phyloP scores from a whole-genome alignment of 805 yeast genomes.

The Scheffersomyces amazonensis region DNA sequence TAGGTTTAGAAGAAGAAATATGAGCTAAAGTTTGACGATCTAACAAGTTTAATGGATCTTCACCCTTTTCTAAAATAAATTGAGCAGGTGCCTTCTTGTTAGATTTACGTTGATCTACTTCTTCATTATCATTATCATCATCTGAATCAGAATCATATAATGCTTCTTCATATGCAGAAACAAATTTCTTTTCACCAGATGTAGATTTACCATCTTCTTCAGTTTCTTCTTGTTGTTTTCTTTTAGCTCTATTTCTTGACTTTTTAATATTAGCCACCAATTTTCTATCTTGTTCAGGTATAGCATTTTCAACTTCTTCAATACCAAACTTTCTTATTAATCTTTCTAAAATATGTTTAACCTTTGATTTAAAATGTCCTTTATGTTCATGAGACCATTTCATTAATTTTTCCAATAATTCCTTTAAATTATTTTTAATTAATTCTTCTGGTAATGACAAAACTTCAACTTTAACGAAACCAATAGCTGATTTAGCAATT shows the following conservation, averaged over 20 bases:
- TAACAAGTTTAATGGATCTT: conserved; percentile 80
- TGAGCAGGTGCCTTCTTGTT: conserved; percentile 43
- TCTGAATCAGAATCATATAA: conserved; percentile 71
- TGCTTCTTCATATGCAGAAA: conserved; percentile 92
- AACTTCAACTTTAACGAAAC: conserved; percentile 88
- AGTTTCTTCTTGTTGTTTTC: conserved; percentile 53
- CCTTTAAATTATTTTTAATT: conserved; percentile 63
- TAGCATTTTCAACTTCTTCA: conserved; percentile 73
- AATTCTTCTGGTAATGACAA: conserved; percentile 77
- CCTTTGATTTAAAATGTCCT: conserved; percentile 90
- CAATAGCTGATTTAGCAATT: conserved; percentile 90
- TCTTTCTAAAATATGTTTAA: conserved; percentile 90
- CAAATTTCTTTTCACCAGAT: conserved; percentile 47
- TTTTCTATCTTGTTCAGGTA: conserved; percentile 89
- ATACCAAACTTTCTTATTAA: conserved; percentile 87
- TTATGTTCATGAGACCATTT: conserved; percentile 96
- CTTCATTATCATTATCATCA: conserved; percentile 54
- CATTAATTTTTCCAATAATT: conserved; percentile 68
- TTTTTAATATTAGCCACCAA: conserved; percentile 83
- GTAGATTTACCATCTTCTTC: conserved; percentile 13
- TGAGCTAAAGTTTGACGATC: conserved; percentile 83
- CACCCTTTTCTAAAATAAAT: conserved; percentile 74
- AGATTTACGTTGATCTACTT: conserved; percentile 30
- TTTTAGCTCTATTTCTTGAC: conserved; percentile 77
- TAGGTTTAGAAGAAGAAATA: conserved; percentile 85